phyloP scores from a whole-genome alignment of 805 yeast species.

The Starmera caribaea region DNA sequence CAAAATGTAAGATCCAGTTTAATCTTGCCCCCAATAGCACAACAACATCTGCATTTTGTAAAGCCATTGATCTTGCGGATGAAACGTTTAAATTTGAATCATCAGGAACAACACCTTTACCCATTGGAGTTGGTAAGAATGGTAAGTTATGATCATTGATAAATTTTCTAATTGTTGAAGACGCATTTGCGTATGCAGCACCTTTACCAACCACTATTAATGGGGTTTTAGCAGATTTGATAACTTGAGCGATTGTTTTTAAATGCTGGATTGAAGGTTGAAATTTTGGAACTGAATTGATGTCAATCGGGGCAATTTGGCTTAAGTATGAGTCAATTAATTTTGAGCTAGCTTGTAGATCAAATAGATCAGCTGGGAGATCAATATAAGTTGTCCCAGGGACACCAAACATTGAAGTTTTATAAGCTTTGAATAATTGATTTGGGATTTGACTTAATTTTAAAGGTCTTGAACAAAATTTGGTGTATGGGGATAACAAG shows the following conservation, averaged over 20 bases:
- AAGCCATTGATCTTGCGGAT: constrained; percentile 55
- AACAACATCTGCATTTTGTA: constrained; percentile 48
- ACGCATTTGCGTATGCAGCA: constrained; percentile 38
- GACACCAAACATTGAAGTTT: constrained; percentile 33
- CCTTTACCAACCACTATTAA: constrained; percentile 61
- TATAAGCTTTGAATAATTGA: constrained; percentile 36
- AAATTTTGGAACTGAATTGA: constrained; percentile 19
- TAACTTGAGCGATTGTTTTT: constrained; percentile 23
- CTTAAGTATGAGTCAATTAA: constrained; percentile 22
- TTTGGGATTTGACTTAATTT: constrained; percentile 25
- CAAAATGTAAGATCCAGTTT: constrained; percentile 69
- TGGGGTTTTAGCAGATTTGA: constrained; percentile 33
- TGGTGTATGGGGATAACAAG: constrained; percentile 36
- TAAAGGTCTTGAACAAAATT: constrained; percentile 39
- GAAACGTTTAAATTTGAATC: constrained; percentile 36
- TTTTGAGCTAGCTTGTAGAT: no score
- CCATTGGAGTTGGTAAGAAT: constrained; percentile 73
- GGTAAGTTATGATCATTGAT: constrained; percentile 35
- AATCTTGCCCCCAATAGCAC: constrained; percentile 55
- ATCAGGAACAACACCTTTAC: constrained; percentile 60
- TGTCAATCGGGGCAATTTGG: constrained; percentile 2
- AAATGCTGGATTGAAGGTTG: constrained; percentile 28
- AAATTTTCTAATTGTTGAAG: constrained; percentile 28
- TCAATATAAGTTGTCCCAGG: constrained; percentile 60
- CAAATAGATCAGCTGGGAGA: constrained; percentile 44